These are phyloP conservation scores for Kalaharituber pfeilii DNA, from an alignment of 2,329 filamentous ascomycete genomes.

Conservation along the genomic window DNA sequence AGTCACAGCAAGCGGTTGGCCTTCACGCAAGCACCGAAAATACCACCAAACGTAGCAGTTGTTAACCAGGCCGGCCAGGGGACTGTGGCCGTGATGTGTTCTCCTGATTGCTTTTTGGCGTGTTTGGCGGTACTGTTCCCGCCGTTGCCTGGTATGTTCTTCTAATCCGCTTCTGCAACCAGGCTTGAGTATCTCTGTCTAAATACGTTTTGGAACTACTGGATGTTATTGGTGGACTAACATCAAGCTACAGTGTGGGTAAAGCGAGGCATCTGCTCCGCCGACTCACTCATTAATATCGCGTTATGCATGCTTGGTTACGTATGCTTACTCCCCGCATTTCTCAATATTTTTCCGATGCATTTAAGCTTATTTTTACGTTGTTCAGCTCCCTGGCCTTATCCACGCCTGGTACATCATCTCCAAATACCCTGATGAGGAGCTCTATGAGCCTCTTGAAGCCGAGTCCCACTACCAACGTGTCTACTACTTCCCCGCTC, in stretches of 20 bases:
- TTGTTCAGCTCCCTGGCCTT: constrained; percentile 67
- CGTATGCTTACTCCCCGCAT: constrained; percentile 26
- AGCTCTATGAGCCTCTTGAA: constrained; percentile 48
- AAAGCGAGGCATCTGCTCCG: constrained; percentile 81
- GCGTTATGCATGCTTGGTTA: constrained; percentile 65
- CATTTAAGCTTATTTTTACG: neutral
- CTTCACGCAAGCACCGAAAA: too few species aligned
- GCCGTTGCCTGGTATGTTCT: constrained; percentile 42
- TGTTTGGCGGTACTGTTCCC: constrained; percentile 48
- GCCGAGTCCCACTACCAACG: neutral
- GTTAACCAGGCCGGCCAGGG: neutral
- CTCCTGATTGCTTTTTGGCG: constrained; percentile 45
- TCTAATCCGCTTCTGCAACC: constrained; percentile 8
- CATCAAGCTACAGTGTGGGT: constrained; percentile 61
- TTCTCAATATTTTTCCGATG: constrained; percentile 27
- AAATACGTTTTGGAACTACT: too few species aligned
- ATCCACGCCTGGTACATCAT: constrained; percentile 98
- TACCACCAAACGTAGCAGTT: too few species aligned
- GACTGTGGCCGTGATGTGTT: constrained; percentile 35
- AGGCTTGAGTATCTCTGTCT: constrained; percentile 7
- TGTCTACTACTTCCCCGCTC: constrained; percentile 15
- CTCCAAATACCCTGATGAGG: constrained; percentile 61
- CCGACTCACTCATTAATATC: constrained; percentile 88
- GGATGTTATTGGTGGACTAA: too few species aligned
- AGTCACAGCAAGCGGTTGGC: too few species aligned